Evolutionary conservation across 176 grass and related monocot genomes (phyloP), one percentile per base, ranked within the genome.

Genomic region (Otatea glauca): DNA sequence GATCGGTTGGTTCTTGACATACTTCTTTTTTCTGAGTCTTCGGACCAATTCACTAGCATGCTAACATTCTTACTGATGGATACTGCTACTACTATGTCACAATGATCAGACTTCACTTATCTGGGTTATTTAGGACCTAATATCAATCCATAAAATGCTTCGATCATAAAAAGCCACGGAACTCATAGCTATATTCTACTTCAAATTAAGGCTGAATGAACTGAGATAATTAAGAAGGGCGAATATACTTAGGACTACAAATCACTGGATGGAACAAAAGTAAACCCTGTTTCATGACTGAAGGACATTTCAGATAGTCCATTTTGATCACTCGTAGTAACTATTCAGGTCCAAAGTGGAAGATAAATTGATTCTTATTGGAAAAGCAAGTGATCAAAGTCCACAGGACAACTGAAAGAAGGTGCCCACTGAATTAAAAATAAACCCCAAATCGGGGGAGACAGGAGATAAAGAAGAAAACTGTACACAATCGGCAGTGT

Each of bases 31-130:
- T 60, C 56, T 5, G 16, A 60, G 56, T 60, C 51, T 20, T 83
- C 74, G 70, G 50, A 69, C 37, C 53, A 77, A 37, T 29, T 66
- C 83, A 67, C 72, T 76, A 16, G 37, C 83, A 68, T 68, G 32
- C 62, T 85, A 77, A n/a, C 76, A 68, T 29, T n/a, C 24, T 5
- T 58, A 55, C 18, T 24, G 13, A 39, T 74, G 8, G 17, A 56
- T 43, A n/a, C 62, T 9, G 75, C 8, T 34, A 0, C 17, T 47
- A 59, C 32, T n/a, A n/a, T n/a, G 45, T 70, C 83, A 49, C 29
- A 86, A 39, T 2, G 21, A 71, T 43, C 21, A 63, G 15, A 9
- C 9, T 38, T 43, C n/a, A n/a, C n/a, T n/a, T n/a, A n/a, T n/a
- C n/a, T n/a, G n/a, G n/a, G n/a, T n/a, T n/a, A n/a, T n/a, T n/a